A percentile compares a stretch with the other conserved stretches of the same genome.
phyloP scores from a whole-genome alignment of 805 yeast species.

The Candida schatavii region DNA sequence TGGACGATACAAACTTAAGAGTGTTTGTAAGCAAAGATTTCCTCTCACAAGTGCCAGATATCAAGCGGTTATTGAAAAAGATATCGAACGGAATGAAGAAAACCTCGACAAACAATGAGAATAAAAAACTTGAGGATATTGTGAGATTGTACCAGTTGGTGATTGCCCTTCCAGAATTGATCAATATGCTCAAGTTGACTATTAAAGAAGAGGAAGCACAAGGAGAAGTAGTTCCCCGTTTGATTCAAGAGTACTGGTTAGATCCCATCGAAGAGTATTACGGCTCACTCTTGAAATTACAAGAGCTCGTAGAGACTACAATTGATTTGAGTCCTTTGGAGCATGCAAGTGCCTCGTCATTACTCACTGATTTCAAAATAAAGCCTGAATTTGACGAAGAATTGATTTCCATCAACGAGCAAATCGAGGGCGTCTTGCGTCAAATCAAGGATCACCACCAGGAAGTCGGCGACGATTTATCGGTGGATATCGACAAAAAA shows the following conservation, averaged over 20 bases:
- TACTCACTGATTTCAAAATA: slow-evolving; percentile 72
- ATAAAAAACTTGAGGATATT: slow-evolving; percentile 80
- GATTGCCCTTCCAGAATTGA: slow-evolving; percentile 64
- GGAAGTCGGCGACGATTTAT: slow-evolving; percentile 68
- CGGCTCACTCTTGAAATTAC: slow-evolving; percentile 58
- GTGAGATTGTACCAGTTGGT: slow-evolving; percentile 83
- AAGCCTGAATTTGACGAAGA: slow-evolving; percentile 88
- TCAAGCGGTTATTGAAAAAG: slow-evolving; percentile 71
- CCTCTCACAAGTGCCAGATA: slow-evolving; percentile 75
- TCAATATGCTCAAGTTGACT: slow-evolving; percentile 48
- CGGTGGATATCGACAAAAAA: slow-evolving; percentile 82
- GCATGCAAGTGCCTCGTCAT: slow-evolving; percentile 26
- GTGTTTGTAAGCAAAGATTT: slow-evolving; percentile 64
- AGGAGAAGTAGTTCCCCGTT: slow-evolving; percentile 12
- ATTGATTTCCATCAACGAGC: slow-evolving; percentile 55
- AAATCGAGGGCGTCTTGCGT: slow-evolving; percentile 52
- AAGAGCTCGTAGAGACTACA: slow-evolving; percentile 88
- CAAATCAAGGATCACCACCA: slow-evolving; percentile 60
- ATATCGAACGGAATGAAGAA: slow-evolving; percentile 37
- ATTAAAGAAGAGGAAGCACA: slow-evolving; percentile 27
- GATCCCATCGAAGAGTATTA: slow-evolving; percentile 50
- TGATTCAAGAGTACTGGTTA: slow-evolving; percentile 55
- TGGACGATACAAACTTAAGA: slow-evolving; percentile 68
- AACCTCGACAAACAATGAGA: slow-evolving; percentile 27
- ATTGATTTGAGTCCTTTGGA: slow-evolving; percentile 83